These are phyloP conservation scores for Acrocalymma vagum DNA, from an alignment of 2,329 filamentous ascomycete species.

Conservation along the genomic window DNA sequence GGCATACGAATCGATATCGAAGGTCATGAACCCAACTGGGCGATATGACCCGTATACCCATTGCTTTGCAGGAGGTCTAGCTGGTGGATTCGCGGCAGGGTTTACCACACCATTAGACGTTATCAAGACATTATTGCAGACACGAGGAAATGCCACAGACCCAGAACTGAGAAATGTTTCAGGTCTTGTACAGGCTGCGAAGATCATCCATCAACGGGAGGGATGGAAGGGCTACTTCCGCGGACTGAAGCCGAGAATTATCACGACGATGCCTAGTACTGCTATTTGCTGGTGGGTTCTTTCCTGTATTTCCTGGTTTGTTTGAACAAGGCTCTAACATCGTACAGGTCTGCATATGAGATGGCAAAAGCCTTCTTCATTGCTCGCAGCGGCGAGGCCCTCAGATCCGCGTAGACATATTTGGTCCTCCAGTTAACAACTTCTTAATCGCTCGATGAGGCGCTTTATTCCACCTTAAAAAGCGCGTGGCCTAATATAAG, in stretches of 20 bases:
- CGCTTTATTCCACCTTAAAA: conserved; percentile 9
- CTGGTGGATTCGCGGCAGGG: conserved; percentile 91
- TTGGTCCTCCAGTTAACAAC: conserved; percentile 5
- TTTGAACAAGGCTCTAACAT: conserved; percentile 13
- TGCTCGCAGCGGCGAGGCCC: conserved; percentile 42
- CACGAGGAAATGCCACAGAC: conserved; percentile 83
- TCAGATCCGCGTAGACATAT: conserved; percentile 28
- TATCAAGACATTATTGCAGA: conserved; percentile 97
- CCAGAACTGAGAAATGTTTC: conserved; percentile 85
- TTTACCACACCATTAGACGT: conserved; percentile 97
- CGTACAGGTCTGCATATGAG: conserved; percentile 69
- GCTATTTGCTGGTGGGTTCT: conserved; percentile 92
- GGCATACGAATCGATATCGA: conserved; percentile 96
- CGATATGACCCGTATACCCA: conserved; percentile 93
- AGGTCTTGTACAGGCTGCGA: conserved; percentile 80
- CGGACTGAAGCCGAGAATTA: conserved; percentile 86
- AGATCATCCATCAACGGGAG: conserved; percentile 83
- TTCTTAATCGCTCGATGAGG: conserved; percentile 8
- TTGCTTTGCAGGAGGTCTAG: conserved; percentile 89
- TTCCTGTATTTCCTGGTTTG: background rate
- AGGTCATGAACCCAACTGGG: conserved; percentile 85
- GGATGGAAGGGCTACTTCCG: conserved; percentile 91
- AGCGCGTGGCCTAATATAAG: conserved; percentile 14
- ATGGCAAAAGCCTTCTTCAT: conserved; percentile 76
- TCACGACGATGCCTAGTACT: conserved; percentile 98